A percentile compares a stretch with the other conserved stretches of the same genome.
Evolutionary conservation across 2,329 filamentous ascomycete genomes (phyloP).

Genomic region (Ophiostoma tasmaniense): DNA sequence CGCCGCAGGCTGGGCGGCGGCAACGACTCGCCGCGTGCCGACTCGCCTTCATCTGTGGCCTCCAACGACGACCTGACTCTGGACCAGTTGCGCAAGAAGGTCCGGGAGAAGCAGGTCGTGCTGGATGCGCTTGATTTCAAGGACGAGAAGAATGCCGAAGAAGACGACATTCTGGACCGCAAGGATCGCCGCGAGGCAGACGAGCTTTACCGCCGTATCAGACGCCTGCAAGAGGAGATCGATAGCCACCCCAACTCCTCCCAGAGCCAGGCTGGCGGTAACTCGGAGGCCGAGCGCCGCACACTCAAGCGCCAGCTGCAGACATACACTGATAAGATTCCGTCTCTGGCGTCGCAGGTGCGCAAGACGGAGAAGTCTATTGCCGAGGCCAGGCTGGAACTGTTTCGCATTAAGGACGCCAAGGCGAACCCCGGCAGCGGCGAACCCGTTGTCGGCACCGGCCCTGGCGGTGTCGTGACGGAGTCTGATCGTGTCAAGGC

Average conservation of each 20-base stretch:
- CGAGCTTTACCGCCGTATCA: conserved; percentile 84
- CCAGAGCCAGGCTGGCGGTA: conserved; percentile 57
- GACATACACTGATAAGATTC: conserved; percentile 77
- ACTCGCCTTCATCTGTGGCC: conserved; percentile 58
- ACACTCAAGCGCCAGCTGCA: conserved; percentile 84
- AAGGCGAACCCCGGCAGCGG: conserved; percentile 82
- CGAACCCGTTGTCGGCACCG: conserved; percentile 78
- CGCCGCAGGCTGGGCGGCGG: conserved; percentile 68
- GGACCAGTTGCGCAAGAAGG: conserved; percentile 85
- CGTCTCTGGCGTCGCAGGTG: conserved; percentile 85
- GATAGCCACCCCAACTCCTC: conserved; percentile 77
- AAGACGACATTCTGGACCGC: conserved; percentile 85
- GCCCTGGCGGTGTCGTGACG: conserved; percentile 80
- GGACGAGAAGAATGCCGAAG: conserved; percentile 80
- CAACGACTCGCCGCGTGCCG: conserved; percentile 64
- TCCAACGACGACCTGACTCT: conserved; percentile 74
- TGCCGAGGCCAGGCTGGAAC: conserved; percentile 79
- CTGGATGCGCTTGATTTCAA: conserved; percentile 94
- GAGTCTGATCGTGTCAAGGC: conserved; percentile 93
- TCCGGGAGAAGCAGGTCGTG: conserved; percentile 87
- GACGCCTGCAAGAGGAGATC: conserved; percentile 88
- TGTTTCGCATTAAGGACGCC: conserved; percentile 88
- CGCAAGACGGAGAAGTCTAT: conserved; percentile 86
- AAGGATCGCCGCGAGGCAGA: conserved; percentile 87
- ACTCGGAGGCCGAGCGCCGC: conserved; percentile 82